These are phyloP conservation scores for Talaromyces sp. DNA, from an alignment of 2,329 filamentous ascomycete genomes.

Conservation along the genomic window DNA sequence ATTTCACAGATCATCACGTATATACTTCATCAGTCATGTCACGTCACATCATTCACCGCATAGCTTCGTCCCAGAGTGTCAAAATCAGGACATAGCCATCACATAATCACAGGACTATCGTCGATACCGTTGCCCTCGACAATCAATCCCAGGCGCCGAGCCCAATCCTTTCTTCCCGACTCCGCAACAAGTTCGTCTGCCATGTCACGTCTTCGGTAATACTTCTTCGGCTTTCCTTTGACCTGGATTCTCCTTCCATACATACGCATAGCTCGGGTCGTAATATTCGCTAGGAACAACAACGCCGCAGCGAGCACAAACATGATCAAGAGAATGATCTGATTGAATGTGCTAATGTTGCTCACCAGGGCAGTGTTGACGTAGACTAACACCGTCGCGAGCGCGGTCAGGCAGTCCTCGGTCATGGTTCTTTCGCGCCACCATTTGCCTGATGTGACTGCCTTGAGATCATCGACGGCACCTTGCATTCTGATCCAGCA, in stretches of 20 bases:
- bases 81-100: background rate
- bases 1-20: background rate
- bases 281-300: conserved; percentile 53
- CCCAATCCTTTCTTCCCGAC: conserved; percentile 36
- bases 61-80: background rate
- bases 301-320: conserved; percentile 53
- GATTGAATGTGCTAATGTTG: conserved; percentile 54
- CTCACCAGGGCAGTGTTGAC: conserved; percentile 53
- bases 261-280: conserved; percentile 49
- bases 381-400: conserved; percentile 57
- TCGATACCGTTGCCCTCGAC: conserved; percentile 9
- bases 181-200: conserved; percentile 39
- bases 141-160: conserved; percentile 37
- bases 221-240: conserved; percentile 26
- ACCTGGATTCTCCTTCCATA: conserved; percentile 45
- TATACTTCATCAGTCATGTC: background rate
- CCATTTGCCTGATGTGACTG: conserved; percentile 57
- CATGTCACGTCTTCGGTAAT: conserved; percentile 34
- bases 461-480: conserved; percentile 54
- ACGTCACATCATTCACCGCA: background rate
- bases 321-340: conserved; percentile 50
- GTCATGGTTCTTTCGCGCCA: conserved; percentile 50
- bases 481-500: conserved; percentile 54
- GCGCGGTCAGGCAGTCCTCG: conserved; percentile 52
- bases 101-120: background rate